phyloP scores from a whole-genome alignment of 192 early-diverging fungal species.

The Linnemannia exigua region DNA sequence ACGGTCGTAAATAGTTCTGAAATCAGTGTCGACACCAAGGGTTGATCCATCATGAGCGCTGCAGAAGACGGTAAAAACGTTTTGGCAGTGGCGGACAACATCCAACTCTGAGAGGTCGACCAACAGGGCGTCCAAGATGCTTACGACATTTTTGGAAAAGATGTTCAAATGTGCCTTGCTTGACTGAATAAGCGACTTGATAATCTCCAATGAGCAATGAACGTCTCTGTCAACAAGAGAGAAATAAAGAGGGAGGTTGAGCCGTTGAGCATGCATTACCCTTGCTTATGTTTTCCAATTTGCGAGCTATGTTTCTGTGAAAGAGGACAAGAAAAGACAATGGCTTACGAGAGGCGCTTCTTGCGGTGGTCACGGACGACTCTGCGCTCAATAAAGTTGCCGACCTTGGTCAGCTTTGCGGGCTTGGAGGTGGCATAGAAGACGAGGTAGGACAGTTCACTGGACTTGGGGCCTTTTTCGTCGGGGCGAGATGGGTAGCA shows the following conservation, averaged over 20 bases:
- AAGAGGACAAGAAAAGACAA: neutral
- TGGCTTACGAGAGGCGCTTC: conserved; percentile 67
- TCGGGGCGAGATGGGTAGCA: conserved; percentile 78
- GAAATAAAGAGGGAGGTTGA: neutral
- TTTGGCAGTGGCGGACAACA: conserved; percentile 50
- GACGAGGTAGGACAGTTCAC: conserved; percentile 87
- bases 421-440: conserved; percentile 92
- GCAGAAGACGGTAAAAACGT: conserved; percentile 78
- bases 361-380: conserved; percentile 75
- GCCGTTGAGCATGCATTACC: neutral
- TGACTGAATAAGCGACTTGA: conserved; percentile 76
- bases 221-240: conserved; percentile 58
- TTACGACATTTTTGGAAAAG: conserved; percentile 86
- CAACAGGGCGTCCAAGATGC: conserved; percentile 66
- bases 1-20: conserved; percentile 68
- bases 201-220: conserved; percentile 80
- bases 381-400: conserved; percentile 82
- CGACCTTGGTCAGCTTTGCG: conserved; percentile 92
- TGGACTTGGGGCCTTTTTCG: conserved; percentile 79
- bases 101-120: conserved; percentile 51
- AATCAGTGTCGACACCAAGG: conserved; percentile 77
- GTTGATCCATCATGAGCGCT: conserved; percentile 76
- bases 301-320: neutral
- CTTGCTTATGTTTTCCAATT: neutral
- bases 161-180: conserved; percentile 85